phyloP scores from a whole-genome alignment of 1,284 basidiomycete genomes.

The Kwoniella shivajii region DNA sequence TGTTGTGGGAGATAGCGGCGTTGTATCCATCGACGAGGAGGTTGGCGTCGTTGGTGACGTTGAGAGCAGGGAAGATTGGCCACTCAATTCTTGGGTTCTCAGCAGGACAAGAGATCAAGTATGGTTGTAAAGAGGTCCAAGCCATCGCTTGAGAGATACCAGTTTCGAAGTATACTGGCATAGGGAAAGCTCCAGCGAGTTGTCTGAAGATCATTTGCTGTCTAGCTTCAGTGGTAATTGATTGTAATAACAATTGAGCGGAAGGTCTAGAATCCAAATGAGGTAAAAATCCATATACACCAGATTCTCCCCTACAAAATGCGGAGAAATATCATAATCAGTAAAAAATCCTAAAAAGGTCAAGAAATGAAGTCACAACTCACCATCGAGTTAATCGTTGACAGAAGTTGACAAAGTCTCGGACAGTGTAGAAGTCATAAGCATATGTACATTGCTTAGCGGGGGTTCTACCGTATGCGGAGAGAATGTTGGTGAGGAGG shows the following conservation, averaged over 20 bases:
- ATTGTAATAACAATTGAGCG: conserved; percentile 63
- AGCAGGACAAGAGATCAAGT: conserved; percentile 63
- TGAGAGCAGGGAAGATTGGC: conserved; percentile 40
- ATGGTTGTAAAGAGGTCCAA: conserved; percentile 66
- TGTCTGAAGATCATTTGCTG: conserved; percentile 71
- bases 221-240: conserved; percentile 66
- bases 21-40: conserved; percentile 35
- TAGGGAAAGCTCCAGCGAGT: conserved; percentile 64
- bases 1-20: conserved; percentile 61
- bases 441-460: conserved; percentile 62
- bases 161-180: conserved; percentile 58
- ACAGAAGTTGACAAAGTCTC: conserved; percentile 66
- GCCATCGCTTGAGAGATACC: conserved; percentile 25
- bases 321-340: neutral
- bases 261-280: conserved; percentile 65
- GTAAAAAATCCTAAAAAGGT: neutral
- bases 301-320: conserved; percentile 61
- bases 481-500: conserved; percentile 45
- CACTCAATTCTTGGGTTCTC: conserved; percentile 62
- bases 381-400: conserved; percentile 57
- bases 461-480: conserved; percentile 26
- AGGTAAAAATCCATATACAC: conserved; percentile 54
- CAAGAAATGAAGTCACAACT: neutral
- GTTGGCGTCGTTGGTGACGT: conserved; percentile 38
- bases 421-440: conserved; percentile 64